Evolutionary conservation across 352 stramenopile species (phyloP).

Genomic region (Phytophthora brassicae): DNA sequence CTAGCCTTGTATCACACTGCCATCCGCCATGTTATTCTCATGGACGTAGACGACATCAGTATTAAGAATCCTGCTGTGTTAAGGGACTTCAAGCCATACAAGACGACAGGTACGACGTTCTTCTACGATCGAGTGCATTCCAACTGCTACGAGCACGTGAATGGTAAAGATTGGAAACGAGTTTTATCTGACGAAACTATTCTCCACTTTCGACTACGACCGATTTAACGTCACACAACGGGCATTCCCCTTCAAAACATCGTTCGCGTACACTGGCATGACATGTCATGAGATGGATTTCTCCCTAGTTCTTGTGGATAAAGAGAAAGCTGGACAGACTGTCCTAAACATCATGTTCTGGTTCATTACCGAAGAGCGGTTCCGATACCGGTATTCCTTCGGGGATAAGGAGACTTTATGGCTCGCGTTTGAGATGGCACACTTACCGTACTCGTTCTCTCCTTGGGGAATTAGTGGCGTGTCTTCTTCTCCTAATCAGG

Average conservation of each 20-base stretch:
- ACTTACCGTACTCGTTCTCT: conserved; percentile 26
- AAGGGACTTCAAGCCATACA: conserved; percentile 17
- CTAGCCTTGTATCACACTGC: conserved; percentile 25
- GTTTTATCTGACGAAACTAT: conserved; percentile 21
- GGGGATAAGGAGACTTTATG: conserved; percentile 32
- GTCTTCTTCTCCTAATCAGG: conserved; percentile 20
- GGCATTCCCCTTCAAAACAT: conserved; percentile 16
- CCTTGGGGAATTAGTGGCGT: conserved; percentile 25
- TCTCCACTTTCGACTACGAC: conserved; percentile 18
- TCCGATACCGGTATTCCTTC: conserved; percentile 28
- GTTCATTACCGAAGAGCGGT: conserved; percentile 29
- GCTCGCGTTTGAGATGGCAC: conserved; percentile 23
- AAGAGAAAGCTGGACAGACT: conserved; percentile 12
- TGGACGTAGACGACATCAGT: conserved; percentile 28
- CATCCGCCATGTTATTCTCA: conserved; percentile 23
- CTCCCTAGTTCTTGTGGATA: conserved; percentile 24
- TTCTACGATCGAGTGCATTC: conserved; percentile 27
- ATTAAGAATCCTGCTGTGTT: conserved; percentile 17
- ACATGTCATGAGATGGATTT: conserved; percentile 31
- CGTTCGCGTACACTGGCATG: conserved; percentile 23
- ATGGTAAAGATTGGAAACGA: conserved; percentile 17
- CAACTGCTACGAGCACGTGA: conserved; percentile 24
- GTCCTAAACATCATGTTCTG: conserved; percentile 27
- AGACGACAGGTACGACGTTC: conserved; percentile 22
- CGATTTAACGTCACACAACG: conserved; percentile 19